Conservation (phyloP, 2,329 filamentous ascomycete genomes). For the Fusarium veterinarium region DNA sequence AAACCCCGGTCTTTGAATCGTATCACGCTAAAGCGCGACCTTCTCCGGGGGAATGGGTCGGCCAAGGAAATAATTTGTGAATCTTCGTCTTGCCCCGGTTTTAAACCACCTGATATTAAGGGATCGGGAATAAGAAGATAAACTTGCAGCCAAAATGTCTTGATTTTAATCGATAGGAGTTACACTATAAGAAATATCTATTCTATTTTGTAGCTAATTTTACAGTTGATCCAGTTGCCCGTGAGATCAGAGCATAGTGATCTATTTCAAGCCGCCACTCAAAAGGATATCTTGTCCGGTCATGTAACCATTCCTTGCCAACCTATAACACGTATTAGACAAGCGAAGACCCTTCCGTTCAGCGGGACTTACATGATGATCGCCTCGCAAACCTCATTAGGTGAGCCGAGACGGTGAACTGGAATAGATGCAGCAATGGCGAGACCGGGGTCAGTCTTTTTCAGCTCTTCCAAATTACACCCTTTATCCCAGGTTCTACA, state of each 20-base stretch:
- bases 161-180: neutral
- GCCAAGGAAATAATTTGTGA: neutral
- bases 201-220: neutral
- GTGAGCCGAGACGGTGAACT: slow-evolving; percentile 49
- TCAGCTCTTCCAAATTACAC: slow-evolving; percentile 47
- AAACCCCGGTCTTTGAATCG: neutral
- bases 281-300: slow-evolving; percentile 23
- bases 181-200: neutral
- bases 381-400: slow-evolving; percentile 51
- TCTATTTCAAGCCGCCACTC: slow-evolving; percentile 17
- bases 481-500: slow-evolving; percentile 47
- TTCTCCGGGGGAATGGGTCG: neutral
- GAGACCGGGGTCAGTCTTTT: slow-evolving; percentile 48
- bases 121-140: neutral
- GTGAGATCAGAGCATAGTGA: neutral
- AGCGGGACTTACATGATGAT: slow-evolving; percentile 47
- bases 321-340: neutral
- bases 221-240: neutral
- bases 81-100: neutral
- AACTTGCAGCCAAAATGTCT: neutral
- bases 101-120: neutral
- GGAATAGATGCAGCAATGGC: slow-evolving; percentile 51
- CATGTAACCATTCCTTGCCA: slow-evolving; percentile 23
- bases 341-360: too few species aligned
- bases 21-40: neutral